phyloP scores from a whole-genome alignment of 1,284 basidiomycete genomes.

The Fistulinella staudtii region DNA sequence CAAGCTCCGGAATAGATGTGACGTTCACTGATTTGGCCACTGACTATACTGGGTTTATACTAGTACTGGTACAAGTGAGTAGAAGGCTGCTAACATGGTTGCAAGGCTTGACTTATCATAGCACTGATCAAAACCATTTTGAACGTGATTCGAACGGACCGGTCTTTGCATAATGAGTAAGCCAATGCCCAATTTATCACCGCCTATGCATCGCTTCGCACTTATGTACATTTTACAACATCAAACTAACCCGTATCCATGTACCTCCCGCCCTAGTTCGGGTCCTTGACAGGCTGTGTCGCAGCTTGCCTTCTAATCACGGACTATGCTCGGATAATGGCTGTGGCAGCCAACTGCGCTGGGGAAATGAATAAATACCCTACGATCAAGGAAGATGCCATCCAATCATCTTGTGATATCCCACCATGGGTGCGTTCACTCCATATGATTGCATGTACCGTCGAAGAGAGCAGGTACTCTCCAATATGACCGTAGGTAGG shows the following conservation, averaged over 20 bases:
- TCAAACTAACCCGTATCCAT: neutral
- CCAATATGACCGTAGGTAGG: slow-evolving; percentile 1
- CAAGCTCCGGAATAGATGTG: too few relatives aligned
- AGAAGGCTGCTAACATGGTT: too few relatives aligned
- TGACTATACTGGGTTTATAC: too few relatives aligned
- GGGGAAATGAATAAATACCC: neutral
- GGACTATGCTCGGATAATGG: neutral
- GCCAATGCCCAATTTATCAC: too few relatives aligned
- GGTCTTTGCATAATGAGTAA: too few relatives aligned
- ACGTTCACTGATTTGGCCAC: too few relatives aligned
- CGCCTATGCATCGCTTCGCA: too few relatives aligned
- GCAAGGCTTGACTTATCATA: too few relatives aligned
- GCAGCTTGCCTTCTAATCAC: neutral
- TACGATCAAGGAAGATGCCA: neutral
- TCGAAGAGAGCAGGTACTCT: slow-evolving; percentile 1
- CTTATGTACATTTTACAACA: too few relatives aligned
- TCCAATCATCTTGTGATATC: neutral
- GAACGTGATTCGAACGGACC: too few relatives aligned
- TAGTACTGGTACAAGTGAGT: too few relatives aligned
- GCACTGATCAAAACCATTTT: too few relatives aligned
- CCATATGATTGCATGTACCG: neutral
- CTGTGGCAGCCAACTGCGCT: neutral
- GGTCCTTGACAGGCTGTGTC: neutral
- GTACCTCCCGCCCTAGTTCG: neutral
- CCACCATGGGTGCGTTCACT: neutral